Percentiles rank a stretch among this genome's conserved stretches.
phyloP scores from a whole-genome alignment of 306 rosid species.

The Amphicarpaea edgeworthii region DNA sequence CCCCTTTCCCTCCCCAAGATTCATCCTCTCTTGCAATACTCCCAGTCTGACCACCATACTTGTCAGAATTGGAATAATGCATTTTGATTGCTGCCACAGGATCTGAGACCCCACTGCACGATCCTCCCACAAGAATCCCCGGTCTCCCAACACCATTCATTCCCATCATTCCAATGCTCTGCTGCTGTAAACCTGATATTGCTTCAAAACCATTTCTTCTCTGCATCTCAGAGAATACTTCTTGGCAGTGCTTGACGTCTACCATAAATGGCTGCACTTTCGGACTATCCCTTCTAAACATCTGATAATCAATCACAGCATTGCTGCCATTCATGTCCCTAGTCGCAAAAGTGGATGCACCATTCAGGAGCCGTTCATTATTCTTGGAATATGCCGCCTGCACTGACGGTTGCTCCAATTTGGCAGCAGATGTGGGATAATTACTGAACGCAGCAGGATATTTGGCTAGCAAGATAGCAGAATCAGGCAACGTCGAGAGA shows the following conservation, averaged over 20 bases:
- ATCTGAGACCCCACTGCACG: slow-evolving; percentile 80
- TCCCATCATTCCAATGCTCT: slow-evolving; percentile 76
- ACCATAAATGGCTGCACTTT: slow-evolving; percentile 75
- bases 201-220: slow-evolving; percentile 76
- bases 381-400: slow-evolving; percentile 57
- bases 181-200: slow-evolving; percentile 76
- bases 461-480: slow-evolving; percentile 77
- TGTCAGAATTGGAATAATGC: slow-evolving; percentile 79
- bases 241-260: slow-evolving; percentile 72
- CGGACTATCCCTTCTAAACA: slow-evolving; percentile 62
- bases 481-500: slow-evolving; percentile 73
- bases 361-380: slow-evolving; percentile 63
- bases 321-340: slow-evolving; percentile 64
- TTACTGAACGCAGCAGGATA: slow-evolving; percentile 88
- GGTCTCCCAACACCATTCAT: slow-evolving; percentile 79
- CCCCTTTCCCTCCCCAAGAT: slow-evolving; percentile 78
- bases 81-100: slow-evolving; percentile 92
- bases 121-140: slow-evolving; percentile 73
- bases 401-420: slow-evolving; percentile 68
- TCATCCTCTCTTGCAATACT: slow-evolving; percentile 71
- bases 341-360: slow-evolving; percentile 55
- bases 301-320: slow-evolving; percentile 76
- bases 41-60: slow-evolving; percentile 73
- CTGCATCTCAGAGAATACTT: slow-evolving; percentile 68
- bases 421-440: slow-evolving; percentile 58